Base-by-base conservation (phyloP, 306 rosid genomes). In the Boehmeria nivea region DNA sequence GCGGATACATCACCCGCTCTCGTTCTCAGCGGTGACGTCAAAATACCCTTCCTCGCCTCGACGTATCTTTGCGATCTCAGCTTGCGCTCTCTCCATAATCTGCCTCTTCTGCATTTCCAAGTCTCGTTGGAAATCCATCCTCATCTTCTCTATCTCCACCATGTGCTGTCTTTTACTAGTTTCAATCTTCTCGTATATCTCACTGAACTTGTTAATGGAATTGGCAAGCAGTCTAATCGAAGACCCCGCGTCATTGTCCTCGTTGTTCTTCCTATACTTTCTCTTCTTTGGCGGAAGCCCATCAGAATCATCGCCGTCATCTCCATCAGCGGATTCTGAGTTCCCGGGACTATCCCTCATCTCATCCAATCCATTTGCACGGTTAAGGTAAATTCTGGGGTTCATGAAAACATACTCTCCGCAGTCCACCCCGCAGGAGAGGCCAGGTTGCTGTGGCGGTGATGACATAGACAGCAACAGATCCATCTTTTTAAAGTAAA, bases 81-180 rank as follows among this genome's bases (percentile, higher is more conserved):
- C 66, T 60, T 77, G 87, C 14, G 83, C 78, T 72, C 72, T 79
- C 79, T 81, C 94, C 69, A 89, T 76, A 40, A 83, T 81, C 61
- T 81, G 77, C 72, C 83, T 74, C 66, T 71, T 79, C 70, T 83
- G 90, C 78, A 74, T 62, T 72, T 86, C 97, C 67, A 89, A 63
- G 0, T 89, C 97, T 45, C 66, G 79, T 1, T 78, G 81, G 73
- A 83, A 77, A 52, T 83, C 84, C 94, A 83, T 81, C 73, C 94
- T 79, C 97, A 86, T 83, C 78, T 76, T 89, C 75, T 89, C 97
- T 17, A 89, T 74, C 64, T 86, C 95, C 43, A 66, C 26, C 84
- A 89, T 77, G 69, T 83, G 88, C 78, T 79, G 74, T 65, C 90
- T 81, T 70, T 73, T 86, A 50, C 71, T 78, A 21, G 59, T 74